Evolutionary conservation across 139 green algal genomes (phyloP).

Genomic region (Mesostigma viride): DNA sequence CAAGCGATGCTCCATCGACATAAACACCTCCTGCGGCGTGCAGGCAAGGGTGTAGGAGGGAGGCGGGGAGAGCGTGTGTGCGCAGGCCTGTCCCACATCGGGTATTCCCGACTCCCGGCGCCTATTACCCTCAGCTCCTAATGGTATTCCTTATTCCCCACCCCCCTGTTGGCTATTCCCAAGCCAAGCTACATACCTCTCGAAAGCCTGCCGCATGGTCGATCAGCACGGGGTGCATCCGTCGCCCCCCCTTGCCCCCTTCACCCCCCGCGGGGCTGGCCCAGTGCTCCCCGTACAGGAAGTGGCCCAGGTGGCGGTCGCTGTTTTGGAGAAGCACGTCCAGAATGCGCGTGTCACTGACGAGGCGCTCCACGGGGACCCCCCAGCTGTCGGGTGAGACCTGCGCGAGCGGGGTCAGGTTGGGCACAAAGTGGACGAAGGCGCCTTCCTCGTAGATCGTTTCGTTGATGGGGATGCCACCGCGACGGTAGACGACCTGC

Average conservation of each 20-base stretch:
- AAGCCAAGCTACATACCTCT: constrained; percentile 12
- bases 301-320: constrained; percentile 65
- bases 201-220: constrained; percentile 72
- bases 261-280: constrained; percentile 20
- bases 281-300: constrained; percentile 67
- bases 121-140: no score
- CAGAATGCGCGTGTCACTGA: constrained; percentile 64
- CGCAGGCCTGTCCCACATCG: no score
- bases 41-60: no score
- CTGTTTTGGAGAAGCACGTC: constrained; percentile 78
- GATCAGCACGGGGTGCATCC: constrained; percentile 55
- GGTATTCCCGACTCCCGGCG: no score
- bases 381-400: constrained; percentile 24
- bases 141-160: no score
- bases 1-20: no score
- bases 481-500: constrained; percentile 41
- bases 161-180: no score
- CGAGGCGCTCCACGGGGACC: constrained; percentile 36
- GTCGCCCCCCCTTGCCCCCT: no score
- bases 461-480: constrained; percentile 39
- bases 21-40: no score
- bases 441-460: constrained; percentile 49
- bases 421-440: constrained; percentile 58
- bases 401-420: constrained; percentile 22
- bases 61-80: no score